Evolutionary conservation across 805 yeast genomes (phyloP).

Genomic region (Cyberlindnera suaveolens): DNA sequence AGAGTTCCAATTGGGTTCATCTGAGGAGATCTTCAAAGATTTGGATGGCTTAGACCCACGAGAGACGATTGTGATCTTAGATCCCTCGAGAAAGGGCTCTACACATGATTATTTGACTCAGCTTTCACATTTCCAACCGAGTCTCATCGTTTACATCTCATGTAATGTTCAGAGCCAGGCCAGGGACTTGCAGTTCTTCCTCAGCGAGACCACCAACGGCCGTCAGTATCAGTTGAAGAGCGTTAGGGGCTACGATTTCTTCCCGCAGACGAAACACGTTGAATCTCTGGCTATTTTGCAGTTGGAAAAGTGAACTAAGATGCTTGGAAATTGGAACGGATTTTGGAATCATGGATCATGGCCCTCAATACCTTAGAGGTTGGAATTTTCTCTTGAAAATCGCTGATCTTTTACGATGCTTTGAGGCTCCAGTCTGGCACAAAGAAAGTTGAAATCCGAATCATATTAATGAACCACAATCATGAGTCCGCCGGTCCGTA

Average conservation of each 20-base stretch:
- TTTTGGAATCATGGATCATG: no score
- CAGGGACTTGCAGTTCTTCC: conserved; percentile 77
- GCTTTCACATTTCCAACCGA: conserved; percentile 76
- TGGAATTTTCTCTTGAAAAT: no score
- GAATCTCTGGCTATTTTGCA: conserved; percentile 73
- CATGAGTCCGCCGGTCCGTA: no score
- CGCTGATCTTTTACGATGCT: no score
- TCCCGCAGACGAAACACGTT: conserved; percentile 90
- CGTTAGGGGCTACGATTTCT: conserved; percentile 89
- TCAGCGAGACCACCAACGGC: conserved; percentile 58
- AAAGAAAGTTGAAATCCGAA: no score
- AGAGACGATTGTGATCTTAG: conserved; percentile 83
- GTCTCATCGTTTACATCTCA: conserved; percentile 79
- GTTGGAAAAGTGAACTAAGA: conserved; percentile 1
- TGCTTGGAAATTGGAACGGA: no score
- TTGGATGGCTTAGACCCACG: conserved; percentile 42
- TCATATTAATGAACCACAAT: no score
- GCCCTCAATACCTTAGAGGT: no score
- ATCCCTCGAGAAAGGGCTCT: conserved; percentile 97
- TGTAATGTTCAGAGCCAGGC: conserved; percentile 99
- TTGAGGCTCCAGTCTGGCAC: no score
- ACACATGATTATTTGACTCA: conserved; percentile 79
- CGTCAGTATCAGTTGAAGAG: conserved; percentile 60
- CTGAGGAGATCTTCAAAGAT: conserved; percentile 78
- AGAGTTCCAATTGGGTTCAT: conserved; percentile 79